phyloP scores from a whole-genome alignment of 75 land plant genomes.

The Pseudotsuga menziesii region DNA sequence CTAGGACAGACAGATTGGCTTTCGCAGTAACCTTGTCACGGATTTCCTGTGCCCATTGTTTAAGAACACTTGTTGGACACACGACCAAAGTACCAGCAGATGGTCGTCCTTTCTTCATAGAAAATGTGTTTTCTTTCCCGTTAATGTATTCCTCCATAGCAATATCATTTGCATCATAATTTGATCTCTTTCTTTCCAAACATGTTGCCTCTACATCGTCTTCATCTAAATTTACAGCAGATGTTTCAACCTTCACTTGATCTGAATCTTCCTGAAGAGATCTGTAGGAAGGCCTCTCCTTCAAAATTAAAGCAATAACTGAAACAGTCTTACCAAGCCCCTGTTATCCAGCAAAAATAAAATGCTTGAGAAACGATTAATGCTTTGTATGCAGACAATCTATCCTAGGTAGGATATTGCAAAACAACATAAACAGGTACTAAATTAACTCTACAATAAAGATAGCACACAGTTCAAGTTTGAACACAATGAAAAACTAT shows the following conservation, averaged over 20 bases:
- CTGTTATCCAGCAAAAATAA: conserved; percentile 34
- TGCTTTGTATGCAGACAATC: neutral
- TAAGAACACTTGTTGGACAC: conserved; percentile 93
- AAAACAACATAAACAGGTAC: neutral
- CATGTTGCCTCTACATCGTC: conserved; percentile 44
- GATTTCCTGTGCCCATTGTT: conserved; percentile 95
- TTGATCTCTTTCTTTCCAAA: conserved; percentile 16
- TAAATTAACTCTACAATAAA: neutral
- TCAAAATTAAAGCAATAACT: conserved; percentile 81
- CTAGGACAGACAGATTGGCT: conserved; percentile 61
- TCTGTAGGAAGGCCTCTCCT: conserved; percentile 43
- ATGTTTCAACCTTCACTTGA: conserved; percentile 35
- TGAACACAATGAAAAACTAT: conserved; percentile 8
- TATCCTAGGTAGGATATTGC: neutral
- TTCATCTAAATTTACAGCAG: conserved; percentile 76
- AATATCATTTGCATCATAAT: conserved; percentile 13
- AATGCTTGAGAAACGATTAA: neutral
- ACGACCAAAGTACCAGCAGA: conserved; percentile 95
- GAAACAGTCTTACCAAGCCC: conserved; percentile 99
- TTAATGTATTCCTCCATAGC: neutral
- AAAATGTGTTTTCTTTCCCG: conserved; percentile 10
- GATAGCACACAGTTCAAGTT: neutral
- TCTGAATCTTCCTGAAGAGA: conserved; percentile 17
- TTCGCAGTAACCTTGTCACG: conserved; percentile 65
- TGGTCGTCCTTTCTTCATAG: conserved; percentile 46